Evolutionary conservation across 192 early-diverging fungal species (phyloP), one percentile per base, ranked within the genome.

Genomic region (Coemansia sp.): DNA sequence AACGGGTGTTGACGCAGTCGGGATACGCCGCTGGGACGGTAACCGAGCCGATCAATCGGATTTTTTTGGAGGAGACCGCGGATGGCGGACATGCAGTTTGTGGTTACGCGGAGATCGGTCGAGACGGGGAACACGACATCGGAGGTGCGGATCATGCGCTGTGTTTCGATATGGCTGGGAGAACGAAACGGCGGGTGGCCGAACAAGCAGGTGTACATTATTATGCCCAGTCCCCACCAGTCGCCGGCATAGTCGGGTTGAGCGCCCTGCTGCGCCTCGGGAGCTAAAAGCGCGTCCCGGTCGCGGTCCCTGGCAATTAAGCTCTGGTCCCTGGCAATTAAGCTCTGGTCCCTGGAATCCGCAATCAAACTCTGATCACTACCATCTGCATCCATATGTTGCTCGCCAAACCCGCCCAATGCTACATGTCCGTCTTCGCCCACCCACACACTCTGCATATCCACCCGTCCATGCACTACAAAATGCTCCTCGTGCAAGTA

Each of bases 181-280:
- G 22, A 15, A 2, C 66, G 51, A 58, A 89, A 91, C 2, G 90
- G 89, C 25, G 84, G 83, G 56, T 64, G 84, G 17, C 88, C 91
- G 66, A 86, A 92, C n/a, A 96, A 65, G 41, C 90, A 86, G 74
- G 95, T 94, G 74, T 90, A 96, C 65, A 94, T 83, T 11, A 93
- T 81, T 0, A 93, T 84, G 3, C 96, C 96, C 43, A 97, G 61
- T 3, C 88, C 86, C 93, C 94, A 95, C 94, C 94, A 98, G 72
- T 98, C 96, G 2, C 92, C 92, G 22, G 86, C 84, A 17, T 82
- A 78, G 32, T 35, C 32, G 32, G 32, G 32, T 8, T 8, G 32
- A 1, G 32, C 32, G 32, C 6, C 32, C 0, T 35, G 6, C 8
- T 35, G 32, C 32, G 7, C 5, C 7, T 35, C 32, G 32, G 32